Percentiles rank a stretch among this genome's conserved stretches.
These are phyloP conservation scores for Candida ficus DNA, from an alignment of 805 yeast species.

Conservation along the genomic window DNA sequence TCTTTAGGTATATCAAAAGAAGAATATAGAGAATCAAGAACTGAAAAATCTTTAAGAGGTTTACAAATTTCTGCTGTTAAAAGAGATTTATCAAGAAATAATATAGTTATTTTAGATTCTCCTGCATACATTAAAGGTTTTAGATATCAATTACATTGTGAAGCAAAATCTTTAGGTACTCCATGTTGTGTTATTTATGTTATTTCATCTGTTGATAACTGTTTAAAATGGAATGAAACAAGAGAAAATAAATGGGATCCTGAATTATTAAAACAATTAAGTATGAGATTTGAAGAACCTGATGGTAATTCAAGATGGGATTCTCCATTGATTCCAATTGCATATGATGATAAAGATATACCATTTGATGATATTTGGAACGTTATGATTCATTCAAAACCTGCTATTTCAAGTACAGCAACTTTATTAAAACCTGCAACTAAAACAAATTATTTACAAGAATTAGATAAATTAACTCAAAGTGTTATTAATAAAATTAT, in stretches of 20 bases:
- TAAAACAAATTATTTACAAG: constrained; percentile 69
- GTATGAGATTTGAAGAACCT: constrained; percentile 92
- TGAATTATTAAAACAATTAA: constrained; percentile 58
- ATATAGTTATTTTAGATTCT: constrained; percentile 80
- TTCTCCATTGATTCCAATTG: constrained; percentile 76
- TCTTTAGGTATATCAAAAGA: constrained; percentile 64
- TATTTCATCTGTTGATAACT: constrained; percentile 57
- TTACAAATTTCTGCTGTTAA: constrained; percentile 85
- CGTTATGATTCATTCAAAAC: constrained; percentile 45
- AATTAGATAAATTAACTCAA: constrained; percentile 68
- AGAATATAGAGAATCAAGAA: constrained; percentile 62
- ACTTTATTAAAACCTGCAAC: constrained; percentile 79
- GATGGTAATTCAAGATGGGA: constrained; percentile 87
- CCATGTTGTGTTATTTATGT: constrained; percentile 81
- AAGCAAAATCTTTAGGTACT: constrained; percentile 79
- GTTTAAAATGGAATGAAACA: constrained; percentile 55
- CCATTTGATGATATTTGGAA: constrained; percentile 68
- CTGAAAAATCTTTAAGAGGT: constrained; percentile 80
- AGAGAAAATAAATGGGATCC: constrained; percentile 53
- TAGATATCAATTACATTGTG: constrained; percentile 90
- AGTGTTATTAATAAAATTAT: constrained; percentile 56
- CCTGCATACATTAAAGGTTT: constrained; percentile 91
- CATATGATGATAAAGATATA: constrained; percentile 44
- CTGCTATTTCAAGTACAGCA: constrained; percentile 78
- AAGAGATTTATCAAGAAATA: constrained; percentile 62